phyloP scores from a whole-genome alignment of 306 rosid species.

The Sesbania bispinosa region DNA sequence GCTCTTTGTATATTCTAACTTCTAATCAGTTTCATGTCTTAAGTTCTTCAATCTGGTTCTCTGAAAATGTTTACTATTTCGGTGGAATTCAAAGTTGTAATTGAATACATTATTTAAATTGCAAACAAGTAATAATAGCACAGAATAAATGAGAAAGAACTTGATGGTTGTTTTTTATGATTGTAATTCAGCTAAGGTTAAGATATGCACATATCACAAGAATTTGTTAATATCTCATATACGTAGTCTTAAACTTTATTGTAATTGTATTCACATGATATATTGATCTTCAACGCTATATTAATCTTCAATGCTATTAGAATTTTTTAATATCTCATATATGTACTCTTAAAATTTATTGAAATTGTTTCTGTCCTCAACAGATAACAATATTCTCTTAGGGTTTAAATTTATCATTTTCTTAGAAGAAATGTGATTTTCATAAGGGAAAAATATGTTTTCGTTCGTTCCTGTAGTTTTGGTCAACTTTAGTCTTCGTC shows the following conservation, averaged over 20 bases:
- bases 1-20: background rate
- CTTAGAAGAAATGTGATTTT: constrained; percentile 5
- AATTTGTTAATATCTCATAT: too few species aligned
- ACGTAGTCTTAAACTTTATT: too few species aligned
- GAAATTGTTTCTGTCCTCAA: background rate
- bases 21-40: background rate
- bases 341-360: too few species aligned
- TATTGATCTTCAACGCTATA: too few species aligned
- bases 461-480: too few species aligned
- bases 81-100: background rate
- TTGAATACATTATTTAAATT: background rate
- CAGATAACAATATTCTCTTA: background rate
- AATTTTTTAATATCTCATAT: background rate
- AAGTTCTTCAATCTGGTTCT: background rate
- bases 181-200: too few species aligned
- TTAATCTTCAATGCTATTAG: too few species aligned
- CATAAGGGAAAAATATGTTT: too few species aligned
- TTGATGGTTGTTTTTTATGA: background rate
- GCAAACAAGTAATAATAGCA: background rate
- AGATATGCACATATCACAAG: too few species aligned
- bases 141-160: background rate
- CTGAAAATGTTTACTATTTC: background rate
- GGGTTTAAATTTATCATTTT: background rate
- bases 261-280: too few species aligned
- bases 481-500: too few species aligned